Evolutionary conservation across 2,329 filamentous ascomycete genomes (phyloP), one percentile per base, ranked within the genome.

Genomic region (Colletotrichum sp.): DNA sequence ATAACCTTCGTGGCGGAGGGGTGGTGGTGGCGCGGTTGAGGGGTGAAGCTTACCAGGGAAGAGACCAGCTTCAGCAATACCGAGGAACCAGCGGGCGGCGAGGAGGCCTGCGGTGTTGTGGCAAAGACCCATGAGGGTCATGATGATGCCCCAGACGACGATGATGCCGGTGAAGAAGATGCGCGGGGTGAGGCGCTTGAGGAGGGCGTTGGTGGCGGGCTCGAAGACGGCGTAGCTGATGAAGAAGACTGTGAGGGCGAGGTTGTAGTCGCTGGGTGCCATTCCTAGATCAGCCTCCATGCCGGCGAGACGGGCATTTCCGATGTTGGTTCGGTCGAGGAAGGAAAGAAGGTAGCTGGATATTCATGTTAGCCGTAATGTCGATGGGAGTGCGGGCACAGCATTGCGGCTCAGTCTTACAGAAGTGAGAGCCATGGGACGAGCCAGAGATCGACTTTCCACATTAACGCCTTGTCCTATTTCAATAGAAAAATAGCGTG

Each of bases 131-230:
- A 89, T 90, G 21, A 89, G 81, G 0, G 87, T 88, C 85, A 89
- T 86, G 63, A 87, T 83, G 9, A 63, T 18, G 28, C 77, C 77
- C 77, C 77, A 87, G 12, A 88, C 80, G 18, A 91, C 81, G 89
- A 95, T 94, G 76, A 95, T 94, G 9, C 88, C 84, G 0, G 93
- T 92, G 69, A 94, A 88, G 79, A 94, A 95, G 68, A 93, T 83
- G 64, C 90, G 92, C 0, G 93, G 93, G 1, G 90, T 88, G 72
- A 93, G 84, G 2, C 88, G 88, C 82, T 94, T 94, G 59, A 95
- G 89, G 15, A 95, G 82, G 39, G 93, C 84, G 79, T 95, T 94
- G 24, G 92, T 93, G 68, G 92, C 79, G 1, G 89, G 89, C 81
- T 94, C 92, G 75, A 92, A 92, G 15, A 93, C 83, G 1, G 92